Base-by-base conservation (phyloP, 768 basidiomycete genomes). In the Xerocomellus chrysenteron region DNA sequence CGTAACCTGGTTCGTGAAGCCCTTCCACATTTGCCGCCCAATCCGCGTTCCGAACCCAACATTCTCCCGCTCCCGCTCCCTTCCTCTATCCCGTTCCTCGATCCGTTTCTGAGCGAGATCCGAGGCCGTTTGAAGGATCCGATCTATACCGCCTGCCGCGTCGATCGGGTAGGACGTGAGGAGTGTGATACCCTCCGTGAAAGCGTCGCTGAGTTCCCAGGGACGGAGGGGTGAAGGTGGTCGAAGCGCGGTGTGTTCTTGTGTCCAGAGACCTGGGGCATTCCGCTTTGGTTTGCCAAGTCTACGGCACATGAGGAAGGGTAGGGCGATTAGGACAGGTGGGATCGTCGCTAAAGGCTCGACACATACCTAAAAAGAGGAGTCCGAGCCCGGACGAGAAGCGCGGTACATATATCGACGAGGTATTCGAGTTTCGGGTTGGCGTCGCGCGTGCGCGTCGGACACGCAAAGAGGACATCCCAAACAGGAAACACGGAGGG, bases 401-500 rank as follows among this genome's bases (percentile, higher is more conserved):
- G 87, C 46, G 82, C 79, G 0, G 83, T 78, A 57, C 88, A 88
- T 32, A 92, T 72, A 59, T 90, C 86, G 50, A 90, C 65, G n/a
- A 91, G 76, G 60, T 78, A 78, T 26, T 90, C 86, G 2, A 90
- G 73, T 68, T 87, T 90, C 21, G 82, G 80, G 58, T 83, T 82
- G 11, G 42, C 37, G n/a, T 74, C 68, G 36, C 82, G 80, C 43
- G 81, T 77, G 61, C 83, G 75, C 73, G 77, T 76, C 0, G 81
- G 80, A 36, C 78, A 76, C 48, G 86, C 80, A 59, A 91, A 88
- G 13, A 92, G 61, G 3, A 80, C 79, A 66, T 92, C 90, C 90
- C 90, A 92, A 5, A 84, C 69, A 16, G 79, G 74, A 17, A 88
- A 72, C 10, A 88, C 74, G 9, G 82, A 79, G 1, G 79, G 64